A percentile compares a stretch with the other conserved stretches of the same genome.
phyloP scores from a whole-genome alignment of 495 filamentous ascomycete genomes.

The Usnea hakonensis region DNA sequence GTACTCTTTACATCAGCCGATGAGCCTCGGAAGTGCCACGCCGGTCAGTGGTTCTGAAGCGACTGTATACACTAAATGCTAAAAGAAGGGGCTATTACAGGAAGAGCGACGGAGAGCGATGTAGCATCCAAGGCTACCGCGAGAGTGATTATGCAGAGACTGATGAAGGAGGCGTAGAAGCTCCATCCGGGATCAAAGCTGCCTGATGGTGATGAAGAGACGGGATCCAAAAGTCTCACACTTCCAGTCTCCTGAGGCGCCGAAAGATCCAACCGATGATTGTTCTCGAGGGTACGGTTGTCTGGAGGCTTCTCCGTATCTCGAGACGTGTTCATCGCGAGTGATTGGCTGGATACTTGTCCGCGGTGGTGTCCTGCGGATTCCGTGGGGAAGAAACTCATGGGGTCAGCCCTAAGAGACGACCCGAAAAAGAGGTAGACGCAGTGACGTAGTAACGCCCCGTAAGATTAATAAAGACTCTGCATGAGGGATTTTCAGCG shows the following conservation, averaged over 20 bases:
- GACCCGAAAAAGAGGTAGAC: too few species aligned
- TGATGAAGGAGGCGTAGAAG: constrained; percentile 36
- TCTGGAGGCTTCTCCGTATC: neutral
- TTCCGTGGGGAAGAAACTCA: too few species aligned
- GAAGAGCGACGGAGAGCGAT: constrained; percentile 50
- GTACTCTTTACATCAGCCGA: neutral
- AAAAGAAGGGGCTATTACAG: constrained; percentile 25
- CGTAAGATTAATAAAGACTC: too few species aligned
- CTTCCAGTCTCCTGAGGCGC: neutral
- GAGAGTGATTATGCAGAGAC: constrained; percentile 43
- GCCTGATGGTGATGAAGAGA: neutral
- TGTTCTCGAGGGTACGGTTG: neutral
- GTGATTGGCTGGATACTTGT: neutral
- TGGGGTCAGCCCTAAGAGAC: too few species aligned
- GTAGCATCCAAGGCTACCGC: constrained; percentile 54
- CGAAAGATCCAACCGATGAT: neutral
- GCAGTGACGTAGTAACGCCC: too few species aligned
- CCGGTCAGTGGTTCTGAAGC: neutral
- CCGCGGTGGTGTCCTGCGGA: too few species aligned
- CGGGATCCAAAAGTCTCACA: neutral
- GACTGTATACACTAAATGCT: neutral
- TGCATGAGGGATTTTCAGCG: too few species aligned
- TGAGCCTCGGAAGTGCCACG: neutral
- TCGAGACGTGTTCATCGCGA: neutral
- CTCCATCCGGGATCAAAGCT: constrained; percentile 34